Conservation (phyloP, 768 basidiomycete species). For the Lactarius psammicola region DNA sequence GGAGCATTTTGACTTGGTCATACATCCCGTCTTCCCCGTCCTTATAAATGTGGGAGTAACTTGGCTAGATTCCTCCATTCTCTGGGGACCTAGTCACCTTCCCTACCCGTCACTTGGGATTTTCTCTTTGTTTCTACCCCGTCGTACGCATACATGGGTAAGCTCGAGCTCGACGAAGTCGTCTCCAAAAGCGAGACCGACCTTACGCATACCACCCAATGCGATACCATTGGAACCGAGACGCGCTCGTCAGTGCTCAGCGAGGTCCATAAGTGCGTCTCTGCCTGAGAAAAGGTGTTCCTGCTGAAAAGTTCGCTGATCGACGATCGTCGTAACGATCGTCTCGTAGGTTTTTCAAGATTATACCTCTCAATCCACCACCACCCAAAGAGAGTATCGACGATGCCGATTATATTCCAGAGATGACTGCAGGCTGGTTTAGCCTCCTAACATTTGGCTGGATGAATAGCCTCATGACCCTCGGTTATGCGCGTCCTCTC, state of each 20-base stretch:
- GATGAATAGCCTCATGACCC: constrained; percentile 66
- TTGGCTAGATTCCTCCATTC: background rate
- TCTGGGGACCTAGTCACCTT: background rate
- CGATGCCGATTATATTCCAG: constrained; percentile 62
- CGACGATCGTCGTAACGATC: background rate
- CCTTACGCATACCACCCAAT: background rate
- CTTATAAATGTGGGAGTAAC: background rate
- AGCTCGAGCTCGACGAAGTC: background rate
- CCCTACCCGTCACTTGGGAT: background rate
- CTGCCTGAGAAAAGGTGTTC: background rate
- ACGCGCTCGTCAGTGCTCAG: background rate
- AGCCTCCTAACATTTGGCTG: constrained; percentile 67
- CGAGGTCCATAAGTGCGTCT: constrained; percentile 10
- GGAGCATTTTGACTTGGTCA: constrained; percentile 3
- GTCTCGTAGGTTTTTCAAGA: constrained; percentile 19
- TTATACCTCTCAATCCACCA: constrained; percentile 33
- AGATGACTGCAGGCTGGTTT: constrained; percentile 59
- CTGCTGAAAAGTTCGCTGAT: background rate
- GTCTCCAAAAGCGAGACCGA: constrained; percentile 13
- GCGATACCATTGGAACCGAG: background rate
- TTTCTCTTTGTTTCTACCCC: too few species aligned
- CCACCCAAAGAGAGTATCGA: constrained; percentile 54
- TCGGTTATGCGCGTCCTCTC: constrained; percentile 80
- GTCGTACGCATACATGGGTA: background rate
- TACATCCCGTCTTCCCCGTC: background rate